Conservation (phyloP, 768 basidiomycete species). For the Lactarius evosmus region DNA sequence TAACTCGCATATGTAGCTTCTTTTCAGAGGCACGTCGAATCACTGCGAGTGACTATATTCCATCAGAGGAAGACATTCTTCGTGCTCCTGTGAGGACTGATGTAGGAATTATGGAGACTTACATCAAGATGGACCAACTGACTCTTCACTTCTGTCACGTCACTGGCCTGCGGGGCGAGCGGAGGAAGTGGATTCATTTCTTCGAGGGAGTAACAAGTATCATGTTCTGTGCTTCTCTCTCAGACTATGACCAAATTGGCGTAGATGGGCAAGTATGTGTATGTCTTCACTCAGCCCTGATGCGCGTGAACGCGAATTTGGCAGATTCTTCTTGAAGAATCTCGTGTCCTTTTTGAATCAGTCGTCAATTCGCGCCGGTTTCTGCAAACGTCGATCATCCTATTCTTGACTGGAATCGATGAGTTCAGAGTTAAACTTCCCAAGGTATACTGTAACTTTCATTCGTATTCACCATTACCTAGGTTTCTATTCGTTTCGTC, state of each 20-base stretch:
- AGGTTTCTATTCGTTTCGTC: neutral
- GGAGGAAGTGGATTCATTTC: slow-evolving; percentile 50
- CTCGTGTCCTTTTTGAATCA: slow-evolving; percentile 48
- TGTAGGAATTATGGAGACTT: slow-evolving; percentile 77
- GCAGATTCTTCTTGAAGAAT: slow-evolving; percentile 47
- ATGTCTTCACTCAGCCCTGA: slow-evolving; percentile 26
- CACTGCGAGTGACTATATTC: slow-evolving; percentile 70
- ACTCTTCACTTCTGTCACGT: slow-evolving; percentile 74
- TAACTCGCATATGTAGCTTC: slow-evolving; percentile 55
- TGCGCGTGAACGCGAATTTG: neutral
- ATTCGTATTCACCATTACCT: neutral
- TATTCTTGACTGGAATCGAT: slow-evolving; percentile 44
- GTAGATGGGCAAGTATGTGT: slow-evolving; percentile 64
- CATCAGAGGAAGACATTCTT: slow-evolving; percentile 80
- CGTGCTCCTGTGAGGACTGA: slow-evolving; percentile 80
- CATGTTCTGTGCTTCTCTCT: slow-evolving; percentile 68
- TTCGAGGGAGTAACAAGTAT: slow-evolving; percentile 67
- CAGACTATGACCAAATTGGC: slow-evolving; percentile 71
- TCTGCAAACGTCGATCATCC: slow-evolving; percentile 39
- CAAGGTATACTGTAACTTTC: slow-evolving; percentile 30
- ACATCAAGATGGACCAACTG: slow-evolving; percentile 43
- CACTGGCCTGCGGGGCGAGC: slow-evolving; percentile 52
- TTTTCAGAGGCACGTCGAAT: slow-evolving; percentile 81
- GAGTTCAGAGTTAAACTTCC: slow-evolving; percentile 50
- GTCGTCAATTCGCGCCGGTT: slow-evolving; percentile 55